phyloP scores from a whole-genome alignment of 2,329 filamentous ascomycete genomes.

The Colletotrichum gloeosporioides region DNA sequence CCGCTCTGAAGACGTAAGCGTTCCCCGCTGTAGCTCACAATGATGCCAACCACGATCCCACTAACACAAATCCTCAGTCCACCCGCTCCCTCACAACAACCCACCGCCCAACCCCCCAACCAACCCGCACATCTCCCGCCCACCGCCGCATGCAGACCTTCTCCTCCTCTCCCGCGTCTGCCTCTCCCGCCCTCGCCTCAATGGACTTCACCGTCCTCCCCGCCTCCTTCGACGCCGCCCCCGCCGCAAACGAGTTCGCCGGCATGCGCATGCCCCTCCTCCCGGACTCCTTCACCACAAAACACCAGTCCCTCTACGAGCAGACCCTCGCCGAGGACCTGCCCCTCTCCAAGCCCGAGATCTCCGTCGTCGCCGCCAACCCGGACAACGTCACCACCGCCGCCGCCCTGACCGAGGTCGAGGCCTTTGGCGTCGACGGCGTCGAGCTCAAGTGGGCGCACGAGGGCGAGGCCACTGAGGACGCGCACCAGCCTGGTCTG shows the following conservation, averaged over 20 bases:
- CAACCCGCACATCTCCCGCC: slow-evolving; percentile 38
- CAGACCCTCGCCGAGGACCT: slow-evolving; percentile 36
- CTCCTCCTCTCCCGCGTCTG: slow-evolving; percentile 50
- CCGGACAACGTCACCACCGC: slow-evolving; percentile 57
- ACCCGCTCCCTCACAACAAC: slow-evolving; percentile 50
- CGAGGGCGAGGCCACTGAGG: slow-evolving; percentile 33
- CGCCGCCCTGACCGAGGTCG: slow-evolving; percentile 61
- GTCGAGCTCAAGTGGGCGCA: slow-evolving; percentile 61
- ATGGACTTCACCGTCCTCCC: slow-evolving; percentile 63
- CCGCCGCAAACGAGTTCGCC: slow-evolving; percentile 35
- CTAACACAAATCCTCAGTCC: slow-evolving; percentile 27
- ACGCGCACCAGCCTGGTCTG: slow-evolving; percentile 43
- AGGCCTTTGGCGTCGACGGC: slow-evolving; percentile 62
- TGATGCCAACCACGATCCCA: too few species aligned
- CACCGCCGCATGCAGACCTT: slow-evolving; percentile 69
- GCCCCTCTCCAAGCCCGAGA: slow-evolving; percentile 47
- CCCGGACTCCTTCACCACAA: slow-evolving; percentile 60
- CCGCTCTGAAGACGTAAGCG: slow-evolving; percentile 44
- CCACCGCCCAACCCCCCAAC: slow-evolving; percentile 52
- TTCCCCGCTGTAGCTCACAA: too few species aligned
- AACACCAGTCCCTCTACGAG: slow-evolving; percentile 44
- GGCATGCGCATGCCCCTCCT: slow-evolving; percentile 63
- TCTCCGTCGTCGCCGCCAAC: slow-evolving; percentile 61
- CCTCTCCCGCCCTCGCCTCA: slow-evolving; percentile 36
- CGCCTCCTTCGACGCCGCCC: slow-evolving; percentile 37